These are phyloP conservation scores for Trichoderma sp. DNA, from an alignment of 2,329 filamentous ascomycete species.

Conservation along the genomic window DNA sequence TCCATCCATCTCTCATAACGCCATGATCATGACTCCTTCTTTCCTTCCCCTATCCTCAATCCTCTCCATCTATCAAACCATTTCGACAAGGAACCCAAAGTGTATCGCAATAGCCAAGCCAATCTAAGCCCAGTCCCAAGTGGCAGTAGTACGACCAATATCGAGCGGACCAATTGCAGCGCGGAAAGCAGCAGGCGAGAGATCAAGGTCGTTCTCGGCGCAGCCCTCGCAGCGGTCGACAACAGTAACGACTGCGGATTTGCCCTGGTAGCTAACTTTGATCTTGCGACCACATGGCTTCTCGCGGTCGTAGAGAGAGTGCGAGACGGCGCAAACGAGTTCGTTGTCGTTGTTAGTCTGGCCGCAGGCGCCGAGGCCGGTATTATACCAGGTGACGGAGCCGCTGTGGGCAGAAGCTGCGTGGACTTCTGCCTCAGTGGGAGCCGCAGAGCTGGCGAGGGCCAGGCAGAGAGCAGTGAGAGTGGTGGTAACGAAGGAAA, in stretches of 20 bases:
- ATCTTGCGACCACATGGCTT: conserved; percentile 61
- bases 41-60: not conserved
- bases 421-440: not conserved
- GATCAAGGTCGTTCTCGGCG: conserved; percentile 45
- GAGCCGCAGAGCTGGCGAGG: conserved; percentile 11
- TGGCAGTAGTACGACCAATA: conserved; percentile 25
- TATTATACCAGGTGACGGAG: conserved; percentile 54
- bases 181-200: conserved; percentile 47
- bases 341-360: conserved; percentile 52
- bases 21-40: not conserved
- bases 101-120: not conserved
- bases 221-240: conserved; percentile 64
- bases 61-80: not conserved
- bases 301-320: conserved; percentile 62
- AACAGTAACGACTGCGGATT: conserved; percentile 57
- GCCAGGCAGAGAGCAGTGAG: conserved; percentile 13
- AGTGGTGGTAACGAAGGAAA: conserved; percentile 3
- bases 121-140: conserved; percentile 30
- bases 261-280: conserved; percentile 50
- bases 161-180: conserved; percentile 37
- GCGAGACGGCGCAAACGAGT: conserved; percentile 63
- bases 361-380: conserved; percentile 68
- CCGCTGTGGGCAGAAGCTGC: conserved; percentile 11
- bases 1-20: not conserved
- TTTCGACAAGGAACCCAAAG: not conserved